phyloP scores from a whole-genome alignment of 1,284 basidiomycete species.

The Ustilago xerochloae region DNA sequence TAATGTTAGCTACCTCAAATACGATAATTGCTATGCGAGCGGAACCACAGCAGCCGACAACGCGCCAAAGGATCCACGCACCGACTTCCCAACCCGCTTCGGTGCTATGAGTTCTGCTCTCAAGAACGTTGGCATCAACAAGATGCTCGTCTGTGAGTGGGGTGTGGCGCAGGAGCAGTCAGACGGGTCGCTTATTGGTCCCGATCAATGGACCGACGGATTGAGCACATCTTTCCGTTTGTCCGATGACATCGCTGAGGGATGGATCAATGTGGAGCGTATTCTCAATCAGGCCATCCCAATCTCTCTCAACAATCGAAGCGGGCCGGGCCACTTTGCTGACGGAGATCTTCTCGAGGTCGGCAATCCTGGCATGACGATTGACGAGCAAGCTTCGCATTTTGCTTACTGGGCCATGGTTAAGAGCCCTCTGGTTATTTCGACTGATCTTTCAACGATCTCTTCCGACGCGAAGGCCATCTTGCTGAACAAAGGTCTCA shows the following conservation, averaged over 20 bases:
- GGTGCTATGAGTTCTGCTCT: constrained; percentile 73
- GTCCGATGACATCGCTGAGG: constrained; percentile 18
- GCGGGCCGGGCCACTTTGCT: constrained; percentile 52
- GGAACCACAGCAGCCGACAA: constrained; percentile 25
- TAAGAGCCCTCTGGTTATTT: constrained; percentile 65
- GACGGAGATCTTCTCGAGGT: constrained; percentile 60
- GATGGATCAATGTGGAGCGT: constrained; percentile 30
- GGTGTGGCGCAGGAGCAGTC: constrained; percentile 50
- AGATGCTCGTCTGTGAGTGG: constrained; percentile 73
- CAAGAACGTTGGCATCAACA: constrained; percentile 70
- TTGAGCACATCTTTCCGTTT: constrained; percentile 72
- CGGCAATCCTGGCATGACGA: constrained; percentile 47
- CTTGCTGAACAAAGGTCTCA: constrained; percentile 58
- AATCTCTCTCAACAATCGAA: constrained; percentile 48
- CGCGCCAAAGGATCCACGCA: constrained; percentile 34
- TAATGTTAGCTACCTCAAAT: constrained; percentile 71
- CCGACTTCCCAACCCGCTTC: constrained; percentile 59
- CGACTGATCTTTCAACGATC: constrained; percentile 59
- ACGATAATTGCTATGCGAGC: constrained; percentile 70
- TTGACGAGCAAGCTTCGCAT: constrained; percentile 57
- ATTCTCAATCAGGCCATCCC: constrained; percentile 38
- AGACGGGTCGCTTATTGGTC: constrained; percentile 24
- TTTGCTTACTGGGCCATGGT: constrained; percentile 63
- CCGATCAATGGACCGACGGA: constrained; percentile 57
- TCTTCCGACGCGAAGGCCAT: constrained; percentile 39